Base-by-base conservation (phyloP, 2,329 filamentous ascomycete genomes). In the Hypomyces perniciosus region DNA sequence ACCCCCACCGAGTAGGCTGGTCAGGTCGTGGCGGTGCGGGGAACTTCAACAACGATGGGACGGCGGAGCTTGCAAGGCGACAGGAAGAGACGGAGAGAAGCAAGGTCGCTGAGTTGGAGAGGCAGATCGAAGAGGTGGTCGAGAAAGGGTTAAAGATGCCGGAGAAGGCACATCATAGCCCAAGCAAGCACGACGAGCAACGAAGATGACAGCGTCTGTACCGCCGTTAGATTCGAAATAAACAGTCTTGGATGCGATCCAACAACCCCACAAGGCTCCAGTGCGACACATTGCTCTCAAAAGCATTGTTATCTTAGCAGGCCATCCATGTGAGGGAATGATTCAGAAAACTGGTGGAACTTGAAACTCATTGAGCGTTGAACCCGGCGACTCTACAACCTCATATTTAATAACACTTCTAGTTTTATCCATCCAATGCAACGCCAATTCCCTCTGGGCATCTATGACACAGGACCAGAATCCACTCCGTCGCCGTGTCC, bases 21-120 rank as follows among this genome's bases (percentile, higher is more conserved):
- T 57, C 56, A 13, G 80, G 80, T 0, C 72, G 80, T 5, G 80
- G 80, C 27, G 80, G 80, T n/a, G 78, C 77, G 1, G 80, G 79
- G 2, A 83, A 82, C 62, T 83, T 75, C 68, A 61, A 56, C 41
- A 56, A 55, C 40, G 63, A 59, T 9, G 62, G 61, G 46, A 56
- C 57, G n/a, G 61, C 62, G 44, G 62, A 66, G 56, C 47, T 44
- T 31, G 53, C 59, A 13, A 58, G 62, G 56, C 61, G 59, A 46
- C 37, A 42, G 50, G 65, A 59, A 43, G 52, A 66, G 57, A 59
- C 65, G 59, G 43, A 66, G 68, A 38, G 12, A 13, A n/a, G 49
- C 20, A 45, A n/a, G 35, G 30, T n/a, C 5, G 51, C 46, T 27
- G 67, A 70, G 50, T 56, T 78, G 28, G 72, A 76, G 61, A 66